Evolutionary conservation across 208 protist species (phyloP).

Genomic region (Trypanosoma scelopori): DNA sequence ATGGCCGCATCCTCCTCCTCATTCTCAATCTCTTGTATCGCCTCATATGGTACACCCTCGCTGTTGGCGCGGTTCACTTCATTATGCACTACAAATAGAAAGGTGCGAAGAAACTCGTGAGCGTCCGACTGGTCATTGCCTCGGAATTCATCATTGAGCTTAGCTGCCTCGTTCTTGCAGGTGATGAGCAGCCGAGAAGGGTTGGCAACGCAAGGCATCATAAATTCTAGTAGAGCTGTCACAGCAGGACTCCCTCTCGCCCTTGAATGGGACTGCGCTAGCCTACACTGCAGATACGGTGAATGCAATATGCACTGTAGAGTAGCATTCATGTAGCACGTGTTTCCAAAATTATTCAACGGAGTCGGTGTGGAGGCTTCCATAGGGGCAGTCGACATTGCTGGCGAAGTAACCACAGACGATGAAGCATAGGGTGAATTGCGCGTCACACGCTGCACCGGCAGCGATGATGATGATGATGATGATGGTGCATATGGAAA

Average conservation of each 20-base stretch:
- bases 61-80: slow-evolving; percentile 68
- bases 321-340: slow-evolving; percentile 96
- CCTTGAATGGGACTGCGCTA: slow-evolving; percentile 30
- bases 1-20: slow-evolving; percentile 50
- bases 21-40: slow-evolving; percentile 55
- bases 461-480: too few relatives aligned
- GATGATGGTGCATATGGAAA: too few relatives aligned
- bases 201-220: not conserved
- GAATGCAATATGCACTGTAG: slow-evolving; percentile 92
- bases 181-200: slow-evolving; percentile 41
- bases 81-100: slow-evolving; percentile 87
- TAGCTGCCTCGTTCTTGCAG: slow-evolving; percentile 59
- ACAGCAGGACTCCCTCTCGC: slow-evolving; percentile 26
- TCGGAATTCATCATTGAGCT: slow-evolving; percentile 74
- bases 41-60: slow-evolving; percentile 38
- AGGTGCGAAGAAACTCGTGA: slow-evolving; percentile 89
- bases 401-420: too few relatives aligned
- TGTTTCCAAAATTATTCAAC: slow-evolving; percentile 92
- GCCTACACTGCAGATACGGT: slow-evolving; percentile 36
- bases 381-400: not conserved
- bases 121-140: slow-evolving; percentile 84
- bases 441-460: too few relatives aligned
- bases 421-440: too few relatives aligned
- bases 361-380: slow-evolving; percentile 26
- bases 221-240: slow-evolving; percentile 48